Percentiles rank a stretch among this genome's conserved stretches.
Evolutionary conservation across 176 grass and related monocot genomes (phyloP).

Genomic region (Miscanthus lutarioriparius): DNA sequence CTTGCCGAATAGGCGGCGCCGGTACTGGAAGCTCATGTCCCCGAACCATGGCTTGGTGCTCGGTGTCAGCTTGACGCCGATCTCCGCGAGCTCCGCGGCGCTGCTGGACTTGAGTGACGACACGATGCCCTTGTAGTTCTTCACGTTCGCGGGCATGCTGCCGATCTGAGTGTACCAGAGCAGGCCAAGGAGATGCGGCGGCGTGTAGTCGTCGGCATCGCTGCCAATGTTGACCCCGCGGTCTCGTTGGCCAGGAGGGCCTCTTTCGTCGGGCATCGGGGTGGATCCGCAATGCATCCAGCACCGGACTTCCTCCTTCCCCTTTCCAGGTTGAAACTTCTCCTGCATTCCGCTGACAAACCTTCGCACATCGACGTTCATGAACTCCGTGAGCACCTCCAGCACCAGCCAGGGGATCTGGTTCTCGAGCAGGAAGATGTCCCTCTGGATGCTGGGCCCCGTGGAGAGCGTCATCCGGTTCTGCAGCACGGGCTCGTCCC

Average conservation of each 20-base stretch:
- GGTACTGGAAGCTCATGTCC: neutral
- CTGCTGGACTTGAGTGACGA: neutral
- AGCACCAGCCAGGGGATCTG: constrained; percentile 29
- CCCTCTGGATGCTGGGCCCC: neutral
- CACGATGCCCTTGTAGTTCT: neutral
- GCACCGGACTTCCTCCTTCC: neutral
- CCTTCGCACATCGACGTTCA: neutral
- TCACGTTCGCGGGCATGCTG: too few relatives aligned
- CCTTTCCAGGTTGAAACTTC: neutral
- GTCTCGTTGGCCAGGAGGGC: too few relatives aligned
- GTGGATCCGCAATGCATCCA: too few relatives aligned
- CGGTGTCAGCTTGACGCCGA: neutral
- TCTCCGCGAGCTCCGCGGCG: neutral
- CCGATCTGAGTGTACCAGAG: too few relatives aligned
- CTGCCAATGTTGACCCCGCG: too few relatives aligned
- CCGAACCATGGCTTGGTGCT: neutral
- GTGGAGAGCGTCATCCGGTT: neutral
- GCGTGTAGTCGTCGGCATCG: too few relatives aligned
- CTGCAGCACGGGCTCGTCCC: neutral
- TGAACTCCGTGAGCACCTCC: neutral
- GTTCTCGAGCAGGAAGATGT: constrained; percentile 35
- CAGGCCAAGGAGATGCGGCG: too few relatives aligned
- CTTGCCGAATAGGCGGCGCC: neutral
- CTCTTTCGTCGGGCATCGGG: too few relatives aligned
- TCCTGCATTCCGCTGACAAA: neutral